Evolutionary conservation across 306 rosid genomes (phyloP), one percentile per base, ranked within the genome.

Genomic region (Cicer yamashitae): DNA sequence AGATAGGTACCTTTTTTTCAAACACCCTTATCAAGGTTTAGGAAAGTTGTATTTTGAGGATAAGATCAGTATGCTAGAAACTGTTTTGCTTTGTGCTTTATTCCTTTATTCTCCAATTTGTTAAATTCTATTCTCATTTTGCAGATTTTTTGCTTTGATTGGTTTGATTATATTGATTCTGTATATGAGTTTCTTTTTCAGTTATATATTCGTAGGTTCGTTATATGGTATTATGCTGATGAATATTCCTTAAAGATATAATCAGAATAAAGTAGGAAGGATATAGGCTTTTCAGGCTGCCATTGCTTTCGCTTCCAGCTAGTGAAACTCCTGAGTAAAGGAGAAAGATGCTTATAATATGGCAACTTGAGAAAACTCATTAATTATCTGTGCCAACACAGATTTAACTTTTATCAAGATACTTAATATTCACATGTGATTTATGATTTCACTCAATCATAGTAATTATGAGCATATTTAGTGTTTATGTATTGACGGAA

Each of bases 11-110:
- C 65, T 78, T 89, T 54, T 54, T 51, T 78, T 75, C 81, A 71
- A 80, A 82, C 86, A 81, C 83, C 74, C 68, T 30, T 30, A 30
- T 85, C 82, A 67, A 77, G 65, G 85, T 84, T 82, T 71, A 82
- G 86, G 82, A 76, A 86, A 84, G 86, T 88, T 86, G 93, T 88
- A 78, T 80, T 86, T 87, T 84, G 82, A 86, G 89, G 90, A 82
- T 70, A 74, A 73, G 67, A 81, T 79, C 70, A 34, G 47, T 52
- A 38, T 51, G 79, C 71, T 80, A 80, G 84, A 57, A 66, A 67
- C 74, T 76, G 66, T 52, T 60, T 67, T 79, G 64, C 67, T 66
- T 78, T 81, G 56, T 82, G 80, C 75, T 73, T 73, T 58, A 80
- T 82, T 83, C 66, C 67, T 65, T 75, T 25, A 25, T 72, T 84